These are phyloP conservation scores for Saturnispora ahearnii DNA, from an alignment of 805 yeast species.

Conservation along the genomic window DNA sequence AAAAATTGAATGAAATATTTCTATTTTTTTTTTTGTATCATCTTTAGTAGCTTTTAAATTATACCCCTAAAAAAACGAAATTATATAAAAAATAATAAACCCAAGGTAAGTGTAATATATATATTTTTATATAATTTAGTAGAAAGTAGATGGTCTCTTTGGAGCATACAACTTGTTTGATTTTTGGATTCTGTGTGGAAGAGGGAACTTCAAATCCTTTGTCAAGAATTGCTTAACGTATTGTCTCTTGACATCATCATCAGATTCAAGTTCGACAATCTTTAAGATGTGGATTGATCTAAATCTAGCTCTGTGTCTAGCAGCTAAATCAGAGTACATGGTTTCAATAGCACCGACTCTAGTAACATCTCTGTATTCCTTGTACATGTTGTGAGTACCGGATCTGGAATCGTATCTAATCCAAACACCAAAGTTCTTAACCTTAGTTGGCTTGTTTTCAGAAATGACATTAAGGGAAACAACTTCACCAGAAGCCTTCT, in stretches of 20 bases:
- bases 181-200: slow-evolving; percentile 98
- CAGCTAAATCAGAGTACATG: slow-evolving; percentile 99
- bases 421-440: slow-evolving; percentile 99
- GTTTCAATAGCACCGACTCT: slow-evolving; percentile 98
- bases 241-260: slow-evolving; percentile 98
- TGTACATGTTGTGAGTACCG: slow-evolving; percentile 99
- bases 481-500: slow-evolving; percentile 99
- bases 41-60: slow-evolving; percentile 1
- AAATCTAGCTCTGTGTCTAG: slow-evolving; percentile 99
- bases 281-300: slow-evolving; percentile 98
- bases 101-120: background rate
- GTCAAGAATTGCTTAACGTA: slow-evolving; percentile 95
- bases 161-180: slow-evolving; percentile 79
- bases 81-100: background rate
- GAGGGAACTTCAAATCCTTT: slow-evolving; percentile 97
- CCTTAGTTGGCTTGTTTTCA: slow-evolving; percentile 97
- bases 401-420: slow-evolving; percentile 99
- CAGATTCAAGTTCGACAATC: slow-evolving; percentile 97
- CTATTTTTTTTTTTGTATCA: background rate
- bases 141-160: slow-evolving; percentile 95
- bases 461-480: slow-evolving; percentile 84
- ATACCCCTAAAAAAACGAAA: background rate
- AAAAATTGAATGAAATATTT: no score
- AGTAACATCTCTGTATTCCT: slow-evolving; percentile 99
- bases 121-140: slow-evolving; percentile 39